Evolutionary conservation across 306 rosid species (phyloP), one percentile per base, ranked within the genome.

Genomic region (Dryas octopetala): DNA sequence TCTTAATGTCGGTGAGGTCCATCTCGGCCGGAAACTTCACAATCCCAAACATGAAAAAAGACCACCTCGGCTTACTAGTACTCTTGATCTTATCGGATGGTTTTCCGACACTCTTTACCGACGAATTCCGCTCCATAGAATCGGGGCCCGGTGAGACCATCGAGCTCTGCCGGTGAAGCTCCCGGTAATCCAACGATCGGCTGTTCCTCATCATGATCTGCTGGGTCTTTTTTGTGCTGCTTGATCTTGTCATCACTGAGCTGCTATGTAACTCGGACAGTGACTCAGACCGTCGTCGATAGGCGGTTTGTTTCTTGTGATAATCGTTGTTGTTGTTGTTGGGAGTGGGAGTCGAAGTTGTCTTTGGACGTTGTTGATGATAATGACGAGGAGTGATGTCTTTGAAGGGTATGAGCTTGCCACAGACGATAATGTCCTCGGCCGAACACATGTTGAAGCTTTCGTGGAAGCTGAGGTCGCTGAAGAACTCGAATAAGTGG

Each of bases 1-100:
- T 88, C 78, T 87, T 92, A 10, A 92, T 92, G 62, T 90, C 94
- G 45, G 71, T 81, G 54, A 92, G 97, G 14, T 88, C 94, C 94
- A 92, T 88, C 85, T 90, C 97, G 48, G 85, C 55, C 47, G 91
- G 96, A 5, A 83, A 75, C 85, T 83, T 90, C 79, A 84, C 87
- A 47, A 86, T 84, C 75, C 97, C 96, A 55, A 92, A 88, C 89
- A 88, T 76, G 44, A 89, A 57, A n/a, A 88, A 80, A 60, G 81
- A 86, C 97, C 97, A 91, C 3, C 86, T 86, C 11, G 97, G 92
- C 68, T 78, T 81, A 38, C 38, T 41, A 14, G 15, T 7, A 32
- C 11, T 53, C 3, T 49, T 51, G 14, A 66, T 43, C 57, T 46
- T 19, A 23, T 16, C 70, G 28, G 62, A 14, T 48, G 74, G 59